A percentile compares a stretch with the other conserved stretches of the same genome.
phyloP scores from a whole-genome alignment of 495 filamentous ascomycete genomes.

The Podospora didyma region DNA sequence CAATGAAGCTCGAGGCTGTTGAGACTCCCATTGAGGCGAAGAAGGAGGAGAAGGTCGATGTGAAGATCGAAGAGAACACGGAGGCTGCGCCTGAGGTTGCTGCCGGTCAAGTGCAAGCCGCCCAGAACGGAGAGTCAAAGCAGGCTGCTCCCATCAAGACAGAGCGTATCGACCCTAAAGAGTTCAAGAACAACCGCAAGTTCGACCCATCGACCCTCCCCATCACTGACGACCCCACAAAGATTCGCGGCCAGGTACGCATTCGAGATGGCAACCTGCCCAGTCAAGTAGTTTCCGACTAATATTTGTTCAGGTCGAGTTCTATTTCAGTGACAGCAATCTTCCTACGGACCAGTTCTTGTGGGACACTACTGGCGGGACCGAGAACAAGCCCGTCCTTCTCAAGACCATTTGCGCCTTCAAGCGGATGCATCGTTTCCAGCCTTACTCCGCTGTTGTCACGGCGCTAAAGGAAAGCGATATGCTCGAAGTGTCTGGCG shows the following conservation, averaged over 20 bases:
- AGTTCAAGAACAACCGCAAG: constrained; percentile 47
- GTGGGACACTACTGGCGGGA: constrained; percentile 68
- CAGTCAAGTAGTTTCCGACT: constrained; percentile 6
- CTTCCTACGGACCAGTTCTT: constrained; percentile 84
- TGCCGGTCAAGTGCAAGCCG: background rate
- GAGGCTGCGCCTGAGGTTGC: constrained; percentile 8
- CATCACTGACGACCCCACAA: constrained; percentile 65
- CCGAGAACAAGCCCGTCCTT: constrained; percentile 71
- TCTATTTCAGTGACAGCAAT: constrained; percentile 95
- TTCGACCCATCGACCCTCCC: constrained; percentile 60
- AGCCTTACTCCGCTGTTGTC: constrained; percentile 75
- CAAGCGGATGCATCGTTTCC: constrained; percentile 91
- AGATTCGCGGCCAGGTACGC: constrained; percentile 47
- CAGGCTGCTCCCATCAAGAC: constrained; percentile 18
- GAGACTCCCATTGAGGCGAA: constrained; percentile 12
- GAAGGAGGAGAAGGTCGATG: constrained; percentile 11
- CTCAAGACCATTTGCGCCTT: constrained; percentile 75
- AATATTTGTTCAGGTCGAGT: constrained; percentile 69
- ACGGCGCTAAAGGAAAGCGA: constrained; percentile 73
- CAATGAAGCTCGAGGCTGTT: constrained; percentile 5
- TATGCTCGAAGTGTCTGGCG: constrained; percentile 57
- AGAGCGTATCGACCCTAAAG: constrained; percentile 13
- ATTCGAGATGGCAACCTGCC: background rate
- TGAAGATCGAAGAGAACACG: constrained; percentile 5
- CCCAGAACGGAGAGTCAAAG: constrained; percentile 16